A percentile compares a stretch with the other conserved stretches of the same genome.
phyloP scores from a whole-genome alignment of 1,139 yeast genomes.

The Suhomyces anneliseae region DNA sequence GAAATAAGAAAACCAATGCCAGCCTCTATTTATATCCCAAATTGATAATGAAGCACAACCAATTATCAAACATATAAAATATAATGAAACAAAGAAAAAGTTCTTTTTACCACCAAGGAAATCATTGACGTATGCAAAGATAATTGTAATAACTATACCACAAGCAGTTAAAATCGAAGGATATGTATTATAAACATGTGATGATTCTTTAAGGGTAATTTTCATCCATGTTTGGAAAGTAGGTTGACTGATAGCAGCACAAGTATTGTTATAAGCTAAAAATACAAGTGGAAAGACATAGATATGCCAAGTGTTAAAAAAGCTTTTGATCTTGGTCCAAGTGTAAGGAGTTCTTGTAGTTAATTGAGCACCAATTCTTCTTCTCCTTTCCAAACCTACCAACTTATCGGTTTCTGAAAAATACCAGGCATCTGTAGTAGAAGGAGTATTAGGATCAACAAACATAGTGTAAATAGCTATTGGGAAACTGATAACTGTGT shows the following conservation, averaged over 20 bases:
- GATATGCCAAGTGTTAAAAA: constrained; percentile 51
- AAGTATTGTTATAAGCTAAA: constrained; percentile 49
- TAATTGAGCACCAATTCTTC: constrained; percentile 47
- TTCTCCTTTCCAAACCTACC: constrained; percentile 41
- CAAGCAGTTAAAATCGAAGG: constrained; percentile 50
- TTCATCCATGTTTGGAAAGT: constrained; percentile 58
- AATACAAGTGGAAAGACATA: constrained; percentile 50
- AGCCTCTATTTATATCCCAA: constrained; percentile 49
- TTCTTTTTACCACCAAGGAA: constrained; percentile 44
- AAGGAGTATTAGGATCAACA: constrained; percentile 41
- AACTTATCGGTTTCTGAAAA: constrained; percentile 34
- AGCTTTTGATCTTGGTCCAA: constrained; percentile 37
- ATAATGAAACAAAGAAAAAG: constrained; percentile 34
- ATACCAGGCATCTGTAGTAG: constrained; percentile 40
- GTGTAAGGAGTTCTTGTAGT: constrained; percentile 46
- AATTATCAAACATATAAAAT: constrained; percentile 35
- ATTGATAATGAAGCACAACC: constrained; percentile 45
- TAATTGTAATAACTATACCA: constrained; percentile 42
- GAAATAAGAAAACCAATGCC: constrained; percentile 52
- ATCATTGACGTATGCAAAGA: constrained; percentile 44
- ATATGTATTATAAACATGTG: constrained; percentile 45
- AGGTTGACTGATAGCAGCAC: constrained; percentile 46
- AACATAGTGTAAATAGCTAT: constrained; percentile 37
- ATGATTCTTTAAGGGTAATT: constrained; percentile 34
- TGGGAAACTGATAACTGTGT: constrained; percentile 38